Percentiles rank a stretch among this genome's conserved stretches.
phyloP scores from a whole-genome alignment of 2,329 filamentous ascomycete species.

The Xylariaceae sp. region DNA sequence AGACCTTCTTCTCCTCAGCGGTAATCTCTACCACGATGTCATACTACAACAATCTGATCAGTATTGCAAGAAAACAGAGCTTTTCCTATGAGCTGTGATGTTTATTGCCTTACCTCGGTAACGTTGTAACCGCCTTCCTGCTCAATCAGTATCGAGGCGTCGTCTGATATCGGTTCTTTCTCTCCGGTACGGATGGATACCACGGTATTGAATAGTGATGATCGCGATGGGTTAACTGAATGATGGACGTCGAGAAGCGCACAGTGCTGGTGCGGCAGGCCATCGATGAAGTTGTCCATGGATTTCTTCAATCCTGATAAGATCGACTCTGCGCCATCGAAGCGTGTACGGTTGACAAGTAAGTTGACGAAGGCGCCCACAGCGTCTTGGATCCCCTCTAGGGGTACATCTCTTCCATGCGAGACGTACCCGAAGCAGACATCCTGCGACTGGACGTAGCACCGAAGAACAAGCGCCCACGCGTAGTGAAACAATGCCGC shows the following conservation, averaged over 20 bases:
- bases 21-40: too few species aligned
- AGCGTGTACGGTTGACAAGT: not conserved
- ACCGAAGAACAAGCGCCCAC: constrained; percentile 7
- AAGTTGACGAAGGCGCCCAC: constrained; percentile 5
- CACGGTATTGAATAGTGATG: constrained; percentile 11
- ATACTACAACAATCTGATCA: too few species aligned
- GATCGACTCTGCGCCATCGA: not conserved
- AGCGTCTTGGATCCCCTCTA: not conserved
- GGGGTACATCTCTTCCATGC: not conserved
- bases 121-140: too few species aligned
- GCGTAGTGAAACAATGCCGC: constrained; percentile 5
- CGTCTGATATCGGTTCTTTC: too few species aligned
- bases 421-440: constrained; percentile 13
- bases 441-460: not conserved
- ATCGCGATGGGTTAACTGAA: not conserved
- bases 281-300: not conserved
- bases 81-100: too few species aligned
- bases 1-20: too few species aligned
- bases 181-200: constrained; percentile 4
- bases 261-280: not conserved
- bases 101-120: not conserved
- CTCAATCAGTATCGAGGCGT: too few species aligned
- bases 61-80: too few species aligned
- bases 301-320: not conserved
- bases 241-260: not conserved